Evolutionary conservation across 2,329 filamentous ascomycete genomes (phyloP).

Genomic region (Diplodia scrobiculata): DNA sequence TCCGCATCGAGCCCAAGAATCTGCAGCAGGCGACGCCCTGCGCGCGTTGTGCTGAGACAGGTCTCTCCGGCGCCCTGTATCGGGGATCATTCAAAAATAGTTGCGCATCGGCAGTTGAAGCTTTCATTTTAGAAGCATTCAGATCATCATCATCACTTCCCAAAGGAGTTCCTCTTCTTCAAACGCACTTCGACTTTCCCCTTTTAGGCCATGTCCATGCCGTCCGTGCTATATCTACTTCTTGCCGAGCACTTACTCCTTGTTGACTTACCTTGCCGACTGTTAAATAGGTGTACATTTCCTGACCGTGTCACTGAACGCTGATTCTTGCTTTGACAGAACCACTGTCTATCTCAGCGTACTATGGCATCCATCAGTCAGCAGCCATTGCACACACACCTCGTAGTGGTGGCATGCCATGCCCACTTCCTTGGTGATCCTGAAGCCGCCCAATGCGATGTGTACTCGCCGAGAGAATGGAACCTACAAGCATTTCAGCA

Average conservation of each 20-base stretch:
- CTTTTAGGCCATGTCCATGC: background rate
- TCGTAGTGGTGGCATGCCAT: conserved; percentile 83
- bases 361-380: background rate
- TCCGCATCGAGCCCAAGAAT: background rate
- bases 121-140: background rate
- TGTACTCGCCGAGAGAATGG: conserved; percentile 52
- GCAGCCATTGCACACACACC: conserved; percentile 44
- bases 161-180: background rate
- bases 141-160: background rate
- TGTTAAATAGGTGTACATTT: background rate
- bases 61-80: background rate
- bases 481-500: conserved; percentile 74
- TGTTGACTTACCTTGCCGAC: background rate
- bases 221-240: background rate
- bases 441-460: conserved; percentile 38
- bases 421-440: conserved; percentile 66
- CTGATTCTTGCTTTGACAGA: background rate
- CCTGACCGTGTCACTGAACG: background rate
- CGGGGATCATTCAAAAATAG: background rate
- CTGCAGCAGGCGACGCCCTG: background rate
- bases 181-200: background rate
- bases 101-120: background rate
- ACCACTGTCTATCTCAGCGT: background rate
- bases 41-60: background rate
- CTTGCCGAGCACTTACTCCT: background rate